These are phyloP conservation scores for Penstemon eatonii DNA, from an alignment of 257 asterid species.

Conservation along the genomic window DNA sequence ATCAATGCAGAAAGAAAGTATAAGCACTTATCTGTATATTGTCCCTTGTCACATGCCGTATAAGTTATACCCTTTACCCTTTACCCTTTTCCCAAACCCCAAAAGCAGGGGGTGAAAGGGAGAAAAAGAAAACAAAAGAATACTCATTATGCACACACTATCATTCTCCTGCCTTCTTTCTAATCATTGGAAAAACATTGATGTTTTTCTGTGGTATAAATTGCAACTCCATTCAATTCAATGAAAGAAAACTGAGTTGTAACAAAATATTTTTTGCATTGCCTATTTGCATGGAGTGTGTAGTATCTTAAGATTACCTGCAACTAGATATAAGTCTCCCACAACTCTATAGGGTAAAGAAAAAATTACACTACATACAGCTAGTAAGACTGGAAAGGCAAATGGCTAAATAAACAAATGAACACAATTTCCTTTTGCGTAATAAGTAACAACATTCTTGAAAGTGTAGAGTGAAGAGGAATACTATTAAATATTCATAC, in stretches of 20 bases:
- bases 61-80: background rate
- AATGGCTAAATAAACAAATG: too few species aligned
- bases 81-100: background rate
- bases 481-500: background rate
- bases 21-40: background rate
- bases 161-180: background rate
- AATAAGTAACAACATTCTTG: background rate
- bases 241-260: background rate
- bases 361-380: too few species aligned
- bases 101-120: background rate
- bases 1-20: background rate
- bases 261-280: background rate
- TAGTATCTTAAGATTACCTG: background rate
- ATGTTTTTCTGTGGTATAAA: background rate
- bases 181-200: background rate
- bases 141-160: background rate
- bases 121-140: background rate
- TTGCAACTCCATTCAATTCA: background rate
- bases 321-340: background rate
- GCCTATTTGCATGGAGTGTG: background rate
- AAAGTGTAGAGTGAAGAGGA: background rate
- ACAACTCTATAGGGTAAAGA: background rate
- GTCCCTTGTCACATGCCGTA: background rate
- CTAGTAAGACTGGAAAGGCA: background rate
- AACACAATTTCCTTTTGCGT: too few species aligned